Percentiles rank a stretch among this genome's conserved stretches.
Conservation (phyloP, 192 early-diverging fungal genomes). For the Globomyces pollinis-pini region DNA sequence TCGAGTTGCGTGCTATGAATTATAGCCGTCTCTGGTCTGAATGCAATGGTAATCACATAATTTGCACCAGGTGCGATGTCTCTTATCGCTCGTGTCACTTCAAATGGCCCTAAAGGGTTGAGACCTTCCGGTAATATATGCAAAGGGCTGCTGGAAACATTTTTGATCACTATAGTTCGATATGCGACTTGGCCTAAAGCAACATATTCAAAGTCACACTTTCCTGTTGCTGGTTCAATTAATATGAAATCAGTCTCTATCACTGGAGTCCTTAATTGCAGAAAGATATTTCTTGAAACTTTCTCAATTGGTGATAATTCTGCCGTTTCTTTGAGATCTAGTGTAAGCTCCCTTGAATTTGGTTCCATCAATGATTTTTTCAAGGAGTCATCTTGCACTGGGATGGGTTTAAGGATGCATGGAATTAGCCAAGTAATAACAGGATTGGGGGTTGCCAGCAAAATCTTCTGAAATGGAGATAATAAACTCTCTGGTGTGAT, state of each 20-base stretch:
- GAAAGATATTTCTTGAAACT: constrained; percentile 5
- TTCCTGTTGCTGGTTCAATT: background rate
- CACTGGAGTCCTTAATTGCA: background rate
- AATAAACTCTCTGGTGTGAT: too few relatives aligned
- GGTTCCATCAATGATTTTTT: too few relatives aligned
- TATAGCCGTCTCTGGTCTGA: background rate
- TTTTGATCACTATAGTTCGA: background rate
- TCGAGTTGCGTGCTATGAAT: background rate
- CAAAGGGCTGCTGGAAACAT: background rate
- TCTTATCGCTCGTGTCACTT: background rate
- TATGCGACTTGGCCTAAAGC: background rate
- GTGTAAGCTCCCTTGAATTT: background rate
- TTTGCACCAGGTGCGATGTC: background rate
- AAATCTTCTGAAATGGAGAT: background rate
- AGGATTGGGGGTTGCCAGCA: background rate
- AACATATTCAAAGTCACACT: constrained; percentile 6
- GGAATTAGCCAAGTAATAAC: constrained; percentile 2
- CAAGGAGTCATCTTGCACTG: too few relatives aligned
- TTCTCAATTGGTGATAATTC: too few relatives aligned
- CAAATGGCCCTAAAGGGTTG: constrained; percentile 3
- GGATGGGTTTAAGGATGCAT: background rate
- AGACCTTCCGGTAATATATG: constrained; percentile 1
- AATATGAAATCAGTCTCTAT: background rate
- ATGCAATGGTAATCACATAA: background rate
- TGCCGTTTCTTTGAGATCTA: too few relatives aligned